Percentiles rank a stretch among this genome's conserved stretches.
Conservation (phyloP, 140 eudicot species). For the Anethum foeniculum region DNA sequence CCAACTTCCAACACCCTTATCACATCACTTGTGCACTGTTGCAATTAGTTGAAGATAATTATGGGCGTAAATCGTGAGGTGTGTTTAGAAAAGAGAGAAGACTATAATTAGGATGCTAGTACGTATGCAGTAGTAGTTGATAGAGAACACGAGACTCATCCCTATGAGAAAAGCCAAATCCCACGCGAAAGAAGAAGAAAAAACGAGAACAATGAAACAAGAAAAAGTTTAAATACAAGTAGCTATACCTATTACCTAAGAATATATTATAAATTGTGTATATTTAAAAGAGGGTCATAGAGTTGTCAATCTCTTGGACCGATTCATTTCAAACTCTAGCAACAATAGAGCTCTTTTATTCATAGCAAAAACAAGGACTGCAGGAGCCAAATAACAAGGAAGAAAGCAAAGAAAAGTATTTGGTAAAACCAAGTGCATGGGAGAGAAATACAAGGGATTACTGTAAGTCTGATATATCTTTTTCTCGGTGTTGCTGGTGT, state of each 20-base stretch:
- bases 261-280: neutral
- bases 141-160: slow-evolving; percentile 22
- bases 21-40: neutral
- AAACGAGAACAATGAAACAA: neutral
- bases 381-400: neutral
- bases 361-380: neutral
- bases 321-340: slow-evolving; percentile 10
- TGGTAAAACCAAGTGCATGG: slow-evolving; percentile 9
- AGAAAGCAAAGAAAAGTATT: neutral
- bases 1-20: neutral
- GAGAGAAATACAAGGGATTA: neutral
- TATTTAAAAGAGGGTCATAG: neutral
- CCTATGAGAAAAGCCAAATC: slow-evolving; percentile 1
- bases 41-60: neutral
- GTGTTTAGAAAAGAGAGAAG: neutral
- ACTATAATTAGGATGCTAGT: neutral
- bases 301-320: slow-evolving; percentile 19
- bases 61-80: neutral
- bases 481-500: slow-evolving; percentile 12
- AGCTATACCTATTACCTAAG: neutral
- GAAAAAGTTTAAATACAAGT: neutral
- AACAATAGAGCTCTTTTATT: neutral
- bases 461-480: neutral
- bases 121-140: slow-evolving; percentile 10
- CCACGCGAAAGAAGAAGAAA: slow-evolving; percentile 8